These are phyloP conservation scores for Sisymbrium irio DNA, from an alignment of 345 rosid genomes.

Conservation along the genomic window DNA sequence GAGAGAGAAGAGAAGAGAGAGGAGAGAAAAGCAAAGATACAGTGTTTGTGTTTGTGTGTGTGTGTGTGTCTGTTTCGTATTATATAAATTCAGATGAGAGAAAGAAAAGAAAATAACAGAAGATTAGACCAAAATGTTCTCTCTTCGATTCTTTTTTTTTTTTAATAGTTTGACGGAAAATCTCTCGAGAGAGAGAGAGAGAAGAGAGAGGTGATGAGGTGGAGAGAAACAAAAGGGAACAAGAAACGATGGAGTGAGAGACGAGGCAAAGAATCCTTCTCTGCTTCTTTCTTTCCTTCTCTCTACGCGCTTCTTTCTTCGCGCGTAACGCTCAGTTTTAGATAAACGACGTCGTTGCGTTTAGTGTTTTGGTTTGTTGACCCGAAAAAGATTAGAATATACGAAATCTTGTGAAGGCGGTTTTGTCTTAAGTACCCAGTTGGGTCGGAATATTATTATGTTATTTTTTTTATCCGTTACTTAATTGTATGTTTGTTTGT, in stretches of 20 bases:
- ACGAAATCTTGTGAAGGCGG: conserved; percentile 36
- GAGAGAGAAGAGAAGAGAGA: conserved; percentile 22
- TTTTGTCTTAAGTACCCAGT: conserved; percentile 32
- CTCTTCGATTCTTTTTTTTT: not conserved
- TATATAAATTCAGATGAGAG: conserved; percentile 21
- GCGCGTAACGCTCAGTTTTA: not conserved
- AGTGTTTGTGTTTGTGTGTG: not conserved
- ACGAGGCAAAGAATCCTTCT: conserved; percentile 45
- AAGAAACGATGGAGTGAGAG: conserved; percentile 46
- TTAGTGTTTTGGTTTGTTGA: conserved; percentile 10
- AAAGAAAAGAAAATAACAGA: not conserved
- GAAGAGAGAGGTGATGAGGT: conserved; percentile 14
- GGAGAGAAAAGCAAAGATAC: conserved; percentile 23
- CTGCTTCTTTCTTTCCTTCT: not conserved
- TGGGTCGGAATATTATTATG: conserved; percentile 2
- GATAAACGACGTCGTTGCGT: not conserved
- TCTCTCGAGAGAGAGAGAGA: conserved; percentile 15
- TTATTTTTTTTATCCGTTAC: not conserved
- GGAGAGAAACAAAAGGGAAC: conserved; percentile 37
- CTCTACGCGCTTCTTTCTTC: conserved; percentile 9
- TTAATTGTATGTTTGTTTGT: conserved; percentile 15
- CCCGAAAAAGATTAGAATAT: conserved; percentile 28
- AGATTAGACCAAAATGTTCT: conserved; percentile 1
- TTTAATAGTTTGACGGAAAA: conserved; percentile 14
- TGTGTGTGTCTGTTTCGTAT: conserved; percentile 4